These are phyloP conservation scores for Sordariomycetes sp. DNA, from an alignment of 2,329 filamentous ascomycete species.

Conservation along the genomic window DNA sequence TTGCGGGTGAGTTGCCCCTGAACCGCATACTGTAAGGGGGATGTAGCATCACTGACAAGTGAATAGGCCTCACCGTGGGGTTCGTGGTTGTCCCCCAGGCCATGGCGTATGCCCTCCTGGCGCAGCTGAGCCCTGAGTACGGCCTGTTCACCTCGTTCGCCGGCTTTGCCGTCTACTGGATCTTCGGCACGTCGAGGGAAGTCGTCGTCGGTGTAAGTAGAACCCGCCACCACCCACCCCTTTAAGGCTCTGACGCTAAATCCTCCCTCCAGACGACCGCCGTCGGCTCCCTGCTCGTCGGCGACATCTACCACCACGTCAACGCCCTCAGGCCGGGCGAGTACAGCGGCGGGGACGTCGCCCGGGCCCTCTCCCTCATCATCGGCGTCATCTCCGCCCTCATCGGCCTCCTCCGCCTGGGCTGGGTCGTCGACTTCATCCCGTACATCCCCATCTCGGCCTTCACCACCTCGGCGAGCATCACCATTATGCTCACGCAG, in stretches of 20 bases:
- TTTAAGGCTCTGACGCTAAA: background rate
- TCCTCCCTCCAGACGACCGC: slow-evolving; percentile 39
- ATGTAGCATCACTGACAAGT: background rate
- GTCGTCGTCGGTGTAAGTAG: slow-evolving; percentile 59
- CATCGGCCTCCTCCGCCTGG: slow-evolving; percentile 33
- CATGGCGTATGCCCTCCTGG: slow-evolving; percentile 69
- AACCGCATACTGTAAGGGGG: background rate
- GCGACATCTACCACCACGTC: slow-evolving; percentile 30
- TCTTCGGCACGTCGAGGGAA: slow-evolving; percentile 77
- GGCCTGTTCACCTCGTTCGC: slow-evolving; percentile 78
- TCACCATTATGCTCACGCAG: slow-evolving; percentile 39
- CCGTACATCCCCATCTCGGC: slow-evolving; percentile 37
- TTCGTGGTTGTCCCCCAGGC: slow-evolving; percentile 70
- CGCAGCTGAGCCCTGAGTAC: slow-evolving; percentile 55
- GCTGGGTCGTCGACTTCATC: slow-evolving; percentile 41
- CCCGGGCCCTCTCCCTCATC: slow-evolving; percentile 32
- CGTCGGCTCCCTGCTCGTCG: slow-evolving; percentile 38
- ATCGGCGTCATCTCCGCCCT: slow-evolving; percentile 30
- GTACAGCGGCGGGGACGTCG: slow-evolving; percentile 27
- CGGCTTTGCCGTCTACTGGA: slow-evolving; percentile 70
- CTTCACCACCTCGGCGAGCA: slow-evolving; percentile 38
- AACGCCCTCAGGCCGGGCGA: slow-evolving; percentile 19
- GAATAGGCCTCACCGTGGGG: slow-evolving; percentile 34
- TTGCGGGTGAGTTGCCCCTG: slow-evolving; percentile 44
- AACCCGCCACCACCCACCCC: background rate